These are phyloP conservation scores for Inonotus obliquus DNA, from an alignment of 1,284 basidiomycete species.

Conservation along the genomic window DNA sequence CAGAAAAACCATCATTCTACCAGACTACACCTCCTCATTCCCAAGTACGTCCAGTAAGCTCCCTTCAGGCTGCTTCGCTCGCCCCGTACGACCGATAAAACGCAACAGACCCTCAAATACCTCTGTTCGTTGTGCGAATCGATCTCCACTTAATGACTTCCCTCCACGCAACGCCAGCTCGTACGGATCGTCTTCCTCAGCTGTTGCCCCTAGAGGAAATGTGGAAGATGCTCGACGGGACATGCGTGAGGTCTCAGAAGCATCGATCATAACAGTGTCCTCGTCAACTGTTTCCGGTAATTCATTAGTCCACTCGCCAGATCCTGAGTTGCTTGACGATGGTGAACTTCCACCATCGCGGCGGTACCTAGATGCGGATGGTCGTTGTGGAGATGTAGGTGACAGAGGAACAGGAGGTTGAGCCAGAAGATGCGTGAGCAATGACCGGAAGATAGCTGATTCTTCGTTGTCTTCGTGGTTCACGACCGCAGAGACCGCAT, in stretches of 20 bases:
- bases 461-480: conserved; percentile 62
- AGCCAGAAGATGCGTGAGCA: conserved; percentile 63
- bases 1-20: too few species aligned
- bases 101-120: conserved; percentile 63
- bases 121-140: conserved; percentile 57
- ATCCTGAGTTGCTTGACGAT: conserved; percentile 17
- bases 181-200: conserved; percentile 36
- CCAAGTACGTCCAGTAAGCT: conserved; percentile 46
- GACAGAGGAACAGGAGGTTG: conserved; percentile 22
- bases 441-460: conserved; percentile 53
- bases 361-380: background rate
- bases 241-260: background rate
- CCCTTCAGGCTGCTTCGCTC: conserved; percentile 48
- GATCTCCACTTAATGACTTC: conserved; percentile 28
- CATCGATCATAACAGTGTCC: conserved; percentile 35
- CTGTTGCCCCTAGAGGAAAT: conserved; percentile 20
- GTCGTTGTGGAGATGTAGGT: background rate
- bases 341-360: conserved; percentile 6
- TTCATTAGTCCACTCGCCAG: conserved; percentile 17
- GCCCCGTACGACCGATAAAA: conserved; percentile 56
- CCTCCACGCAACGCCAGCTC: conserved; percentile 26
- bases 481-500: conserved; percentile 62
- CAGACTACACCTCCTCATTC: background rate
- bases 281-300: conserved; percentile 26
- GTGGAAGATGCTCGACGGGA: background rate